These are phyloP conservation scores for Sporisorium reilianum DNA, from an alignment of 1,284 basidiomycete species.

Conservation along the genomic window DNA sequence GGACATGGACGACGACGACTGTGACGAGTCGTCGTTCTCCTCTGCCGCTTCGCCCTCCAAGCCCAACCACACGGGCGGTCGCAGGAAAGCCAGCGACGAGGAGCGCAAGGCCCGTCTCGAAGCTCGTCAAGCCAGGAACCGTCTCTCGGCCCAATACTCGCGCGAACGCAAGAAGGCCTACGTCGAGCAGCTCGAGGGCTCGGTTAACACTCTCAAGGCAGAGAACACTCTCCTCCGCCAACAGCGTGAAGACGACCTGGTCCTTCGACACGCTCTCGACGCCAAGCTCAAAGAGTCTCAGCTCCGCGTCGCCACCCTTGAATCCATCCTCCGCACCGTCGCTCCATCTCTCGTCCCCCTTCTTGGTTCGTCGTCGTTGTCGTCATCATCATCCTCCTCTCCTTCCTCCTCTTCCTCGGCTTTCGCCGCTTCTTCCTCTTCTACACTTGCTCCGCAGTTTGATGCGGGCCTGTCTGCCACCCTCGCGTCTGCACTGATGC, in stretches of 20 bases:
- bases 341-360: constrained; percentile 35
- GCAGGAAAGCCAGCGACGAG: constrained; percentile 56
- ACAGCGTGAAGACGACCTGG: constrained; percentile 33
- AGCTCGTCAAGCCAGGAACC: constrained; percentile 66
- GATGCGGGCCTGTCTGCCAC: constrained; percentile 34
- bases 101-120: constrained; percentile 63
- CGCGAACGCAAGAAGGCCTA: constrained; percentile 66
- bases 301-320: constrained; percentile 49
- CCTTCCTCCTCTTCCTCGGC: constrained; percentile 24
- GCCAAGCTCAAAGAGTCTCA: constrained; percentile 46
- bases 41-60: constrained; percentile 31
- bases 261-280: constrained; percentile 39
- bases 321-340: constrained; percentile 49
- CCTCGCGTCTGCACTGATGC: constrained; percentile 31
- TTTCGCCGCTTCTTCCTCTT: constrained; percentile 29
- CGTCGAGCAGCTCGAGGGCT: constrained; percentile 58
- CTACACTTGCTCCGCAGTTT: constrained; percentile 26
- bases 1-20: constrained; percentile 16
- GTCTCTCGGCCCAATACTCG: constrained; percentile 65
- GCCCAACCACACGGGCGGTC: constrained; percentile 23
- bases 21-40: constrained; percentile 21
- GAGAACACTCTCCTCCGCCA: constrained; percentile 45
- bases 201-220: constrained; percentile 41
- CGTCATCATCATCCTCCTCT: constrained; percentile 12
- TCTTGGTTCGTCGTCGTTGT: constrained; percentile 34